Percentiles rank a stretch among this genome's conserved stretches.
Conservation (phyloP, 352 stramenopile species). For the Phytophthora sansomeana region DNA sequence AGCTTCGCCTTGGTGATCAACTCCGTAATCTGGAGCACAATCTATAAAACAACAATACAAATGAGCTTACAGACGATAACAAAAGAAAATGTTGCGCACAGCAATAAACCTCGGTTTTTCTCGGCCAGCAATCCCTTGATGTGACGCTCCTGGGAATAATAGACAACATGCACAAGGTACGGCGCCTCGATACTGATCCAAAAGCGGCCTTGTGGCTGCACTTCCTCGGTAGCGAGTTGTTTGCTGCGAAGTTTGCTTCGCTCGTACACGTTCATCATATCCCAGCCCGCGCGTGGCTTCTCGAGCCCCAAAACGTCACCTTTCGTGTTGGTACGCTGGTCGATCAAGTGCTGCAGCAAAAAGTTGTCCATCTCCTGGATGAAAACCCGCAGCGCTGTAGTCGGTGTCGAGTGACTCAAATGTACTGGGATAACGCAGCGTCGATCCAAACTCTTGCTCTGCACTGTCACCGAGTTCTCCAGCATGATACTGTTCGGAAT, state of each 20-base stretch:
- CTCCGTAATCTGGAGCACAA: constrained; percentile 68
- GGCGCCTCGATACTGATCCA: constrained; percentile 79
- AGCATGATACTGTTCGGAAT: constrained; percentile 85
- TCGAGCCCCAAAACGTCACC: constrained; percentile 63
- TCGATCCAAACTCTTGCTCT: constrained; percentile 67
- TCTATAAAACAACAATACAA: constrained; percentile 27
- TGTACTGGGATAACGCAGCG: constrained; percentile 65
- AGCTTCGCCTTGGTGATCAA: constrained; percentile 52
- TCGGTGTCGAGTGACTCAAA: constrained; percentile 61
- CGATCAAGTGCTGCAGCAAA: constrained; percentile 49
- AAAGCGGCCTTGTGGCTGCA: constrained; percentile 48
- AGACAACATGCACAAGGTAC: constrained; percentile 78
- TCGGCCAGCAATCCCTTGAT: constrained; percentile 68
- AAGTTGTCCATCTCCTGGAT: constrained; percentile 79
- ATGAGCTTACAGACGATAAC: constrained; percentile 6
- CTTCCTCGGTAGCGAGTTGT: constrained; percentile 38
- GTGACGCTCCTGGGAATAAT: constrained; percentile 77
- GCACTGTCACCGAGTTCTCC: constrained; percentile 77
- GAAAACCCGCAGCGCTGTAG: constrained; percentile 61
- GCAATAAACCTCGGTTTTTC: constrained; percentile 70
- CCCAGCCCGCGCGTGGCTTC: constrained; percentile 50
- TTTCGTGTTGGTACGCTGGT: constrained; percentile 36
- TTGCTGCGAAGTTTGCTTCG: constrained; percentile 50
- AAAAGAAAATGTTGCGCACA: not conserved
- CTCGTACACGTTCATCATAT: constrained; percentile 54